Evolutionary conservation across 805 yeast genomes (phyloP).

Genomic region (Pichia membranifaciens): DNA sequence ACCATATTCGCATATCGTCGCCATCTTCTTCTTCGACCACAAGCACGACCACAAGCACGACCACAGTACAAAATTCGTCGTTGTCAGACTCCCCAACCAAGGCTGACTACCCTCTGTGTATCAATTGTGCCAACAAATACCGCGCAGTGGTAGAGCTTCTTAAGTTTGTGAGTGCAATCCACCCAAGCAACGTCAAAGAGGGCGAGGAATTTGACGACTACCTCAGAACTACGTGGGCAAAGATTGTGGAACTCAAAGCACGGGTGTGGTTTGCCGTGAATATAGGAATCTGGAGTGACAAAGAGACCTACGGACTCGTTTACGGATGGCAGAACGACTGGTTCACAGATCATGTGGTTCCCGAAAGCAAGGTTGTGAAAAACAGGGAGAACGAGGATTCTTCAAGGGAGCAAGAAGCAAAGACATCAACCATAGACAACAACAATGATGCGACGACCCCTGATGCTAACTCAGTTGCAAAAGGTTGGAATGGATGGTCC

Average conservation of each 20-base stretch:
- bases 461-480: not conserved
- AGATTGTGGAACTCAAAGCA: conserved; percentile 55
- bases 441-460: not conserved
- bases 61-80: not conserved
- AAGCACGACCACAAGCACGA: not conserved
- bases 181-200: conserved; percentile 3
- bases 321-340: conserved; percentile 32
- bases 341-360: conserved; percentile 15
- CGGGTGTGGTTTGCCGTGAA: conserved; percentile 74
- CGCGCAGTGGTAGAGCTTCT: conserved; percentile 80
- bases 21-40: not conserved
- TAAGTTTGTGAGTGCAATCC: conserved; percentile 44
- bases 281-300: conserved; percentile 67
- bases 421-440: not conserved
- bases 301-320: conserved; percentile 25
- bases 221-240: conserved; percentile 49
- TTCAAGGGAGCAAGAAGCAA: no score
- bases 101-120: conserved; percentile 64
- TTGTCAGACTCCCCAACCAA: conserved; percentile 28
- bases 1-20: conserved; percentile 37
- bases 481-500: conserved; percentile 12
- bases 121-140: conserved; percentile 70
- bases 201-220: conserved; percentile 2
- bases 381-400: not conserved
- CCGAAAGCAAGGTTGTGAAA: not conserved